A percentile compares a stretch with the other conserved stretches of the same genome.
phyloP scores from a whole-genome alignment of 768 basidiomycete genomes.

The Pulveroboletus sp. region DNA sequence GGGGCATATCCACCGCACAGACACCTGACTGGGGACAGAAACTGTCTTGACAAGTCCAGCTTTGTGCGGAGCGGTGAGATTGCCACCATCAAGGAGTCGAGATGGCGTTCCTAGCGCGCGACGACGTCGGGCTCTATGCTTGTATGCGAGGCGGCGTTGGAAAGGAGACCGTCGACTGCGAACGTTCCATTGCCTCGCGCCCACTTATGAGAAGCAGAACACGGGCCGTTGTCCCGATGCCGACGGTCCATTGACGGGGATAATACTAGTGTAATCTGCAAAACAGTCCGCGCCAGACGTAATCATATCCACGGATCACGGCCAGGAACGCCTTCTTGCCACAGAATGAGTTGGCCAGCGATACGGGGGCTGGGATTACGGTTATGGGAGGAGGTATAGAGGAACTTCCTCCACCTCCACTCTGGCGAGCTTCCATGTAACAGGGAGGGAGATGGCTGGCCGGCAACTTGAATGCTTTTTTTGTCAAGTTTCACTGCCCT shows the following conservation, averaged over 20 bases:
- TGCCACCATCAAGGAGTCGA: neutral
- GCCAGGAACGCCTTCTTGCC: constrained; percentile 1
- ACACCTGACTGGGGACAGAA: neutral
- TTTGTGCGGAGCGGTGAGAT: constrained; percentile 1
- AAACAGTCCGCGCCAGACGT: neutral
- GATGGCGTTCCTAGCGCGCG: constrained; percentile 4
- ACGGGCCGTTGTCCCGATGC: neutral
- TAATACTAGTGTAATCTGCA: neutral
- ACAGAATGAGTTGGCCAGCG: neutral
- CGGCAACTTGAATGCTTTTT: too few relatives aligned
- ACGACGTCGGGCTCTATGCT: neutral
- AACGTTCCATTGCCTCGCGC: neutral
- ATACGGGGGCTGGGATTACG: neutral
- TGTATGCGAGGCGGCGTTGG: neutral
- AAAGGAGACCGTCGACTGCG: constrained; percentile 1
- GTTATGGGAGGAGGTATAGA: neutral
- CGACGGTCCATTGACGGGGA: neutral
- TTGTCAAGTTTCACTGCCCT: neutral
- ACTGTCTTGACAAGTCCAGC: neutral
- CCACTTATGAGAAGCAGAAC: neutral
- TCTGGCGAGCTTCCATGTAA: constrained; percentile 6
- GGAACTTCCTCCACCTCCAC: neutral
- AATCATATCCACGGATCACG: constrained; percentile 18
- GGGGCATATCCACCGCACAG: neutral
- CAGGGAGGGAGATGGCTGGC: neutral